Evolutionary conservation across 805 yeast species (phyloP).

Genomic region (Wickerhamomyces bisporus): DNA sequence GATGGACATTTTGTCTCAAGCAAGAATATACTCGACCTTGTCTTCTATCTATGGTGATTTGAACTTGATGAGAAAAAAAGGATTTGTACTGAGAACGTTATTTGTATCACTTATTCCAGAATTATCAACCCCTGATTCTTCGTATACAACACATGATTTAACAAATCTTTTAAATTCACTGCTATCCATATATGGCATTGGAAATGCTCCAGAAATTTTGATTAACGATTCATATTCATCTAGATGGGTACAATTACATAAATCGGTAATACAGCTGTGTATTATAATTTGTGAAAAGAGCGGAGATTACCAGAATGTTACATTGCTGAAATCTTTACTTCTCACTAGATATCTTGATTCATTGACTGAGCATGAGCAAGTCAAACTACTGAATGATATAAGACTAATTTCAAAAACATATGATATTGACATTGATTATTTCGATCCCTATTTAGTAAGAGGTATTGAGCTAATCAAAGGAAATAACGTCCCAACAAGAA

Average conservation of each 20-base stretch:
- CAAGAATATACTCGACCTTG: constrained; percentile 58
- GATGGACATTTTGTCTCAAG: constrained; percentile 48
- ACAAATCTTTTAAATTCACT: constrained; percentile 43
- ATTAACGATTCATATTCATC: constrained; percentile 24
- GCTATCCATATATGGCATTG: constrained; percentile 50
- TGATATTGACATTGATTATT: constrained; percentile 40
- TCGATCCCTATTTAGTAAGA: constrained; percentile 70
- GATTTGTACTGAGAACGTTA: constrained; percentile 63
- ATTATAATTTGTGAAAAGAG: constrained; percentile 48
- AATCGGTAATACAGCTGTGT: constrained; percentile 47
- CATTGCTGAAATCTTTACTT: constrained; percentile 46
- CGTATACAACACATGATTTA: constrained; percentile 25
- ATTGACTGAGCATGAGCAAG: constrained; percentile 56
- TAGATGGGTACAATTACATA: constrained; percentile 55
- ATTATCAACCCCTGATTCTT: constrained; percentile 11
- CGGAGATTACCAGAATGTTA: constrained; percentile 38
- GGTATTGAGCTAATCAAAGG: constrained; percentile 34
- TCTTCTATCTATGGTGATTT: constrained; percentile 60
- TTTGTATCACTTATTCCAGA: constrained; percentile 46
- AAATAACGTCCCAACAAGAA: constrained; percentile 19
- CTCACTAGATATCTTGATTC: constrained; percentile 52
- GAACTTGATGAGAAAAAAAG: constrained; percentile 59
- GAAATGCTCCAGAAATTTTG: constrained; percentile 30
- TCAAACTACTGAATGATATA: constrained; percentile 31
- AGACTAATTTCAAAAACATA: constrained; percentile 21